Conservation (phyloP, 2,329 filamentous ascomycete genomes). For the Samsoniella hepiali region DNA sequence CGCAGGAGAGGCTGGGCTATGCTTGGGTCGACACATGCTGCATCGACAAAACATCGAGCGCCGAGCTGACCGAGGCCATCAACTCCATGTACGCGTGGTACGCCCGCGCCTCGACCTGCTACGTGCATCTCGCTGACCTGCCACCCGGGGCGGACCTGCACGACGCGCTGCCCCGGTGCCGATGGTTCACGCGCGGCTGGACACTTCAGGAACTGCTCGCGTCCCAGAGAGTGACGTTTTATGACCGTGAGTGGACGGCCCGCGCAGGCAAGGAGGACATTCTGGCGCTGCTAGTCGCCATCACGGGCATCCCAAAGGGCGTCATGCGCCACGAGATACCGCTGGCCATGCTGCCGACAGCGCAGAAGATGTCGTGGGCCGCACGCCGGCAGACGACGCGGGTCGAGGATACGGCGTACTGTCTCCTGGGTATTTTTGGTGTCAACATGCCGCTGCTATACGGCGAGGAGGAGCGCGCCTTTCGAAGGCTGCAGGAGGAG, state of each 20-base stretch:
- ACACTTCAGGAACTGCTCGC: conserved; percentile 23
- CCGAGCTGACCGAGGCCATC: no score
- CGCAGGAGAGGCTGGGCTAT: conserved; percentile 21
- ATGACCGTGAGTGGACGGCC: conserved; percentile 21
- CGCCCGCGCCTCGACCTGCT: no score
- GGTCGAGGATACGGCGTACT: conserved; percentile 27
- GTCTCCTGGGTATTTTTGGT: conserved; percentile 27
- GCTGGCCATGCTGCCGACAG: not conserved
- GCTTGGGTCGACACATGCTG: conserved; percentile 21
- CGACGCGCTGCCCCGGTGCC: conserved; percentile 19
- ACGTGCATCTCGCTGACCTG: conserved; percentile 15
- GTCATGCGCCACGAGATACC: not conserved
- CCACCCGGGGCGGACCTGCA: not conserved
- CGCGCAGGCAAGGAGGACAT: not conserved
- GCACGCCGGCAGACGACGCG: conserved; percentile 22
- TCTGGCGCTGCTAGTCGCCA: not conserved
- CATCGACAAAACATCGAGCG: no score
- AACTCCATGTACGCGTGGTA: no score
- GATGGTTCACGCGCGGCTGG: conserved; percentile 24
- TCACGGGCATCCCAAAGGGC: not conserved
- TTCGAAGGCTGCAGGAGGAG: conserved; percentile 22
- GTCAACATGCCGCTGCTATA: conserved; percentile 30
- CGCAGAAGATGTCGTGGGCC: conserved; percentile 21
- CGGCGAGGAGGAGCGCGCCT: conserved; percentile 24
- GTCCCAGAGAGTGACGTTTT: conserved; percentile 28